Evolutionary conservation across 2,329 filamentous ascomycete genomes (phyloP).

Genomic region (Penicillium sp.): DNA sequence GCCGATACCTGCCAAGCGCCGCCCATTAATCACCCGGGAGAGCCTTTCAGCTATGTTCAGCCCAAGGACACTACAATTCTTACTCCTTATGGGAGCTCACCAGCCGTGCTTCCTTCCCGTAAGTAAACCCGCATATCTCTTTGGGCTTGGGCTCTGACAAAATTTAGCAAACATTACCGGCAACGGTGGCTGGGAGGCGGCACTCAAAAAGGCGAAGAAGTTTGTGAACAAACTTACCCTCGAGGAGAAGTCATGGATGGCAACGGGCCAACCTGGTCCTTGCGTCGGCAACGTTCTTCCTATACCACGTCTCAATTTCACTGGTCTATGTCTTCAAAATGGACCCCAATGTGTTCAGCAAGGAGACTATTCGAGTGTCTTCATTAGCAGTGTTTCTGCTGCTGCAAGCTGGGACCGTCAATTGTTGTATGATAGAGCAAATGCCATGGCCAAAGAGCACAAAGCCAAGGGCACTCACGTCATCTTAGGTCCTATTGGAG

Average conservation of each 20-base stretch:
- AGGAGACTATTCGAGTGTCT: conserved; percentile 68
- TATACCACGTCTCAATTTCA: conserved; percentile 31
- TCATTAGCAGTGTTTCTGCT: conserved; percentile 70
- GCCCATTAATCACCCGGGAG: conserved; percentile 12
- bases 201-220: conserved; percentile 26
- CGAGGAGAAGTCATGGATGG: conserved; percentile 23
- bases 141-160: not conserved
- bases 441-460: conserved; percentile 56
- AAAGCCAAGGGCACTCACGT: conserved; percentile 41
- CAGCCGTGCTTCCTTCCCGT: conserved; percentile 22
- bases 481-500: conserved; percentile 42
- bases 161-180: conserved; percentile 18
- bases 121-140: not conserved
- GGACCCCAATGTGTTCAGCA: conserved; percentile 59
- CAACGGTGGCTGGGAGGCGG: conserved; percentile 23
- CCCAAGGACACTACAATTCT: conserved; percentile 21
- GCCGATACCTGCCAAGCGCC: conserved; percentile 9
- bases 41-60: conserved; percentile 21
- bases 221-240: conserved; percentile 31
- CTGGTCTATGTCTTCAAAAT: conserved; percentile 33
- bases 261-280: conserved; percentile 15
- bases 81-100: conserved; percentile 19
- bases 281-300: conserved; percentile 33
- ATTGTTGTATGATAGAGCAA: conserved; percentile 55
- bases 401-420: conserved; percentile 64